Percentiles rank a stretch among this genome's conserved stretches.
Evolutionary conservation across 306 rosid genomes (phyloP).

Genomic region (Acacia crassicarpa): DNA sequence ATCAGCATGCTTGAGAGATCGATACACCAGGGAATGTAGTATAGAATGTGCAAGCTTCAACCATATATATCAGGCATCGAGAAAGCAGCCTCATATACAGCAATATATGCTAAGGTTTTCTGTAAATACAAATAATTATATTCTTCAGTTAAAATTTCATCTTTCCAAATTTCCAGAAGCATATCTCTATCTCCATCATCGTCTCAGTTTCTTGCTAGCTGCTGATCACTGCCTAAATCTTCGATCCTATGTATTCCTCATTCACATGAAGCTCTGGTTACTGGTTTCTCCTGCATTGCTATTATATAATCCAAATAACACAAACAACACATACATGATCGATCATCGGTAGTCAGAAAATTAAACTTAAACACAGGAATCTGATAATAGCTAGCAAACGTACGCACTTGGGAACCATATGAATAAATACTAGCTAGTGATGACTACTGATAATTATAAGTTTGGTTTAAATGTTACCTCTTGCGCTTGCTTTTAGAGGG

Average conservation of each 20-base stretch:
- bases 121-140: slow-evolving; percentile 1
- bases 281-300: slow-evolving; percentile 69
- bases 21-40: slow-evolving; percentile 13
- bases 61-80: slow-evolving; percentile 25
- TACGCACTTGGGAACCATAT: no score
- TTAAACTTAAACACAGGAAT: not conserved
- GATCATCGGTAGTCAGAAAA: not conserved
- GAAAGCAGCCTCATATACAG: slow-evolving; percentile 36
- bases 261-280: slow-evolving; percentile 57
- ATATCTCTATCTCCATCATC: not conserved
- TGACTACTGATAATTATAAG: not conserved
- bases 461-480: slow-evolving; percentile 42
- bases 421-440: no score
- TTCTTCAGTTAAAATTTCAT: slow-evolving; percentile 5
- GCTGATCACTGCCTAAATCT: not conserved
- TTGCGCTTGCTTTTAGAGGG: slow-evolving; percentile 81
- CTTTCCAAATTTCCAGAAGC: slow-evolving; percentile 12
- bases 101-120: slow-evolving; percentile 2
- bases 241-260: slow-evolving; percentile 13
- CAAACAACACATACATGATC: not conserved
- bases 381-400: not conserved
- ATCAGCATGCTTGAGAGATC: slow-evolving; percentile 23
- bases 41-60: not conserved
- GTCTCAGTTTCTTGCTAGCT: slow-evolving; percentile 7
- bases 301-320: slow-evolving; percentile 15